Evolutionary conservation across 768 basidiomycete species (phyloP).

Genomic region (Cystoderma amianthinum): DNA sequence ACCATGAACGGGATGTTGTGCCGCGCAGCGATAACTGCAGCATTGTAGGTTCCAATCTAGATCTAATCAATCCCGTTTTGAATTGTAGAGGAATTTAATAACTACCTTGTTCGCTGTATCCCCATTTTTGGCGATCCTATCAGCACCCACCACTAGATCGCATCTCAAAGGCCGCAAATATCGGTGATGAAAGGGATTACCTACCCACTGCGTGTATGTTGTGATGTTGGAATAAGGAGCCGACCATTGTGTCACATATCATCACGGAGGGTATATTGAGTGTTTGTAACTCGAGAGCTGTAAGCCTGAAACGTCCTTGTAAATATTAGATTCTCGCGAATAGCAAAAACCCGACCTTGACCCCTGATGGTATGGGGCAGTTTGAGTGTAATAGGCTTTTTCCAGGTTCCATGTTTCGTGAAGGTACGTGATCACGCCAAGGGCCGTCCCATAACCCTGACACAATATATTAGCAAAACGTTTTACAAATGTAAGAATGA

Average conservation of each 20-base stretch:
- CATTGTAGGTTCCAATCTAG: slow-evolving; percentile 93
- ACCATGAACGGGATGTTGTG: slow-evolving; percentile 91
- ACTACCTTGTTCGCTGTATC: slow-evolving; percentile 91
- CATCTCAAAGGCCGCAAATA: slow-evolving; percentile 1
- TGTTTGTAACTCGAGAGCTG: slow-evolving; percentile 82
- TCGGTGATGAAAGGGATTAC: slow-evolving; percentile 11
- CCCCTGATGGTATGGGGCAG: slow-evolving; percentile 92
- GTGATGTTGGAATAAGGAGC: slow-evolving; percentile 86
- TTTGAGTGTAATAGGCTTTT: slow-evolving; percentile 89
- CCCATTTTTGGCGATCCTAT: slow-evolving; percentile 86
- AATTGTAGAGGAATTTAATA: no score
- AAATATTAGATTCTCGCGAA: not conserved
- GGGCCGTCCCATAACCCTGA: slow-evolving; percentile 94
- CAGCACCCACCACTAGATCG: slow-evolving; percentile 70
- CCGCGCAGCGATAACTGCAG: slow-evolving; percentile 83
- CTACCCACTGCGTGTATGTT: slow-evolving; percentile 75
- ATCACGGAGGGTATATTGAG: slow-evolving; percentile 83
- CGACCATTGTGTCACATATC: slow-evolving; percentile 98
- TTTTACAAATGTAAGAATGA: not conserved
- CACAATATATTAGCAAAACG: slow-evolving; percentile 1
- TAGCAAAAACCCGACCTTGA: slow-evolving; percentile 41
- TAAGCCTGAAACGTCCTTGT: slow-evolving; percentile 48
- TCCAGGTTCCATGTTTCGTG: slow-evolving; percentile 72
- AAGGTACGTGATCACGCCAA: slow-evolving; percentile 89
- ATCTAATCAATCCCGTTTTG: no score